Percentiles rank a stretch among this genome's conserved stretches.
phyloP scores from a whole-genome alignment of 192 early-diverging fungal species.

The Spizellomyces punctatus region DNA sequence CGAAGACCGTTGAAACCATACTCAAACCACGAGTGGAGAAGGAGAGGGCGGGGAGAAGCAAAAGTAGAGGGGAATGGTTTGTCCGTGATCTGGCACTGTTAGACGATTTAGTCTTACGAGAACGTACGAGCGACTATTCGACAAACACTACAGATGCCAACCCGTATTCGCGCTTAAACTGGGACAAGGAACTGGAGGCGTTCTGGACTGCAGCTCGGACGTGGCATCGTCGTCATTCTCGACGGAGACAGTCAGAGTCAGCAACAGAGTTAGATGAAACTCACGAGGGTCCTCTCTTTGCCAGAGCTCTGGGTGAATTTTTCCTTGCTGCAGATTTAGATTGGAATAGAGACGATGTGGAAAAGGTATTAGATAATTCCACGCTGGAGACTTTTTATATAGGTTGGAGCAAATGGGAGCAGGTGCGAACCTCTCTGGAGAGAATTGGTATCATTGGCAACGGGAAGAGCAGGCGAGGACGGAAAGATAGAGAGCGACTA shows the following conservation, averaged over 20 bases:
- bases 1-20: constrained; percentile 26
- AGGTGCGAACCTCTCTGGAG: background rate
- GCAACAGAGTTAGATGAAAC: constrained; percentile 1
- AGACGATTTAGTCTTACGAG: background rate
- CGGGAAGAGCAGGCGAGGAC: background rate
- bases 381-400: background rate
- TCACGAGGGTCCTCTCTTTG: constrained; percentile 40
- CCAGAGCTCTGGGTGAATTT: constrained; percentile 34
- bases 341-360: too few relatives aligned
- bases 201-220: constrained; percentile 37
- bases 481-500: background rate
- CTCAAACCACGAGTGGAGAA: constrained; percentile 40
- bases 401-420: constrained; percentile 5
- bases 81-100: constrained; percentile 34
- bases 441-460: background rate
- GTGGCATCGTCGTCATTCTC: constrained; percentile 5
- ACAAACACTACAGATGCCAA: constrained; percentile 12
- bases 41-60: constrained; percentile 36
- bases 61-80: constrained; percentile 39
- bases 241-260: background rate
- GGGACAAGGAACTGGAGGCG: constrained; percentile 36
- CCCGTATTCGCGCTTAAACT: constrained; percentile 36
- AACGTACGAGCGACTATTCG: background rate
- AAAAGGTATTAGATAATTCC: background rate
- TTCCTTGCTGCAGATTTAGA: constrained; percentile 12